Evolutionary conservation across 352 stramenopile species (phyloP).

Genomic region (Globisporangium apiculatum): DNA sequence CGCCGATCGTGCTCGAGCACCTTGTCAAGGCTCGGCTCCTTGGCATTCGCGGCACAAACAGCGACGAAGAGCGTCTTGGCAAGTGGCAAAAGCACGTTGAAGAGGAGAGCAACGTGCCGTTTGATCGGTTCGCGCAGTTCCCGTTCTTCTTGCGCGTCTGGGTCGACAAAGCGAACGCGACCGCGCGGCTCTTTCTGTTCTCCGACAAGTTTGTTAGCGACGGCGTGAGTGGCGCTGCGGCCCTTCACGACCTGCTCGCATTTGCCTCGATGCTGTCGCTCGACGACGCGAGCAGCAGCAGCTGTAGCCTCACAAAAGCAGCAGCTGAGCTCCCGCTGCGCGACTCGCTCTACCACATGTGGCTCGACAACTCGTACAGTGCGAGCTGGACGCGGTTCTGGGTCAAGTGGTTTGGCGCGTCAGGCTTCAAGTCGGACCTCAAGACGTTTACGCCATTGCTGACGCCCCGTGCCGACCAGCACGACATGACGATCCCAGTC

Average conservation of each 20-base stretch:
- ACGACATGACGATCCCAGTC: constrained; percentile 5
- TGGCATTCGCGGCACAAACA: constrained; percentile 5
- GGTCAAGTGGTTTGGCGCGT: constrained; percentile 4
- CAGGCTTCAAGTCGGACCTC: constrained; percentile 3
- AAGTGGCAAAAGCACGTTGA: constrained; percentile 11
- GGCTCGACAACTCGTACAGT: constrained; percentile 7
- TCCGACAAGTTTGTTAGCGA: constrained; percentile 9
- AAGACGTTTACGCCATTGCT: constrained; percentile 9
- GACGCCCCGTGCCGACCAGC: constrained; percentile 5
- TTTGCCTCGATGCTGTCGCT: constrained; percentile 6
- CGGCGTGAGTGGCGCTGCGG: constrained; percentile 2
- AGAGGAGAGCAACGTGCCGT: constrained; percentile 2
- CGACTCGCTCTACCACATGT: constrained; percentile 3
- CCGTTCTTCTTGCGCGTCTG: constrained; percentile 9
- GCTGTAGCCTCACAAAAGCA: neutral
- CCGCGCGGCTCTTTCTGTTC: constrained; percentile 6
- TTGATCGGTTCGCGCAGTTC: constrained; percentile 5
- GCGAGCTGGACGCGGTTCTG: constrained; percentile 5
- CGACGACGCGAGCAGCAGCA: neutral
- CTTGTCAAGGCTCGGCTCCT: constrained; percentile 1
- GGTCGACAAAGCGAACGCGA: constrained; percentile 2
- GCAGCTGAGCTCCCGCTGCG: constrained; percentile 3
- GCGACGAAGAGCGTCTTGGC: constrained; percentile 5
- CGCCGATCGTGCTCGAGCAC: constrained; percentile 5
- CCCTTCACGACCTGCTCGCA: constrained; percentile 7